Evolutionary conservation across 495 filamentous ascomycete genomes (phyloP), one percentile per base, ranked within the genome.

Genomic region (Penicillium bovifimosum): DNA sequence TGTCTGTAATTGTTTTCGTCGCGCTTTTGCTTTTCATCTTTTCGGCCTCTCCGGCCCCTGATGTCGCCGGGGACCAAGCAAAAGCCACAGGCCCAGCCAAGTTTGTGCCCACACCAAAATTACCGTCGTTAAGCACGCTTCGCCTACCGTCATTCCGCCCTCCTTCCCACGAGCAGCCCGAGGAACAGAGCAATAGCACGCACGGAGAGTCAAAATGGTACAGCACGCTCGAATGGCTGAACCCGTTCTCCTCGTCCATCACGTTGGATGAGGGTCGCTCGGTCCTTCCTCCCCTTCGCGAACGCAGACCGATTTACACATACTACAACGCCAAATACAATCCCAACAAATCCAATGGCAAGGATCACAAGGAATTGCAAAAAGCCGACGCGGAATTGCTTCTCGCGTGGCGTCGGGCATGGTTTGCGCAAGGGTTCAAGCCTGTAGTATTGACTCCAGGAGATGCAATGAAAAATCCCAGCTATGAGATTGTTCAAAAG

Each of bases 381-480:
- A 79, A 83, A 28, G 86, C 88, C 4, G 88, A 97, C 62, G 83
- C 83, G 56, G 80, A 85, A 58, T 71, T 98, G 40, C 73, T 98
- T 33, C 77, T 95, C 47, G 81, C 86, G 47, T 98, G 93, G 93
- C 80, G 91, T 48, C 77, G 91, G 45, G 93, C 91, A 7, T 96
- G 90, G 88, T 96, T 87, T 84, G 90, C 91, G 10, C 80, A 92
- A 56, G 93, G 93, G 6, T 96, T 98, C 65, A 83, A 77, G 45
- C 93, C 93, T 1, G 76, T 93, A 10, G 84, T 97, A 36, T 70
- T 98, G 50, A 83, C 86, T 24, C 79, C 80, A 20, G 84, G 80
- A 9, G 93, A 97, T 63, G 91, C 91, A 9, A 86, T 86, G 80
- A 86, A 86, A 57, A 91, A 95, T 58, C 87, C 85, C 0, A 63